Evolutionary conservation across 352 stramenopile genomes (phyloP).

Genomic region (Phytophthora citricola): DNA sequence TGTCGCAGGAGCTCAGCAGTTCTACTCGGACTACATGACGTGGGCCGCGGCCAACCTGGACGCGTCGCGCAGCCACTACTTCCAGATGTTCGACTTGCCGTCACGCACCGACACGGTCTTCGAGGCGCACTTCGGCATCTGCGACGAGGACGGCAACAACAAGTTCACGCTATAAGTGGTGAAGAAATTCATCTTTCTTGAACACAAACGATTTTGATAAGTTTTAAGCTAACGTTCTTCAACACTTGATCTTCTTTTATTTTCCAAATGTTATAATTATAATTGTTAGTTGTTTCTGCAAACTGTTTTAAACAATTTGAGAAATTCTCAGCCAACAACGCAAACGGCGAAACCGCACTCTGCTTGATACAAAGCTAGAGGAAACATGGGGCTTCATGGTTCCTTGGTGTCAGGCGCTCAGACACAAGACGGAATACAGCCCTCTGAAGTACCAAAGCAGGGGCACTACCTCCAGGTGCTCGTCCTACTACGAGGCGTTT

Average conservation of each 20-base stretch:
- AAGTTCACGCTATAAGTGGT: constrained; percentile 47
- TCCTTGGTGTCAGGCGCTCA: not conserved
- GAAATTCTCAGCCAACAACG: no score
- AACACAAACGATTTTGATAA: no score
- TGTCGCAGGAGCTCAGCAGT: constrained; percentile 44
- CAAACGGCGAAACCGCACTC: no score
- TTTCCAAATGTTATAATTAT: no score
- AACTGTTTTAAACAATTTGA: no score
- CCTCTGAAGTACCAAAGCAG: not conserved
- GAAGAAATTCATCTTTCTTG: no score
- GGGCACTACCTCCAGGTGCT: not conserved
- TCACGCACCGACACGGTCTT: constrained; percentile 45
- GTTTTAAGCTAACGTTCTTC: no score
- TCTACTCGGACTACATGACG: constrained; percentile 45
- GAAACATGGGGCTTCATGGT: not conserved
- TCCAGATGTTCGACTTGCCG: constrained; percentile 70
- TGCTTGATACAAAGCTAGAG: not conserved
- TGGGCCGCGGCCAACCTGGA: constrained; percentile 43
- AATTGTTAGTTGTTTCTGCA: no score
- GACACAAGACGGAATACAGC: not conserved
- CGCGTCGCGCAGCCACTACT: constrained; percentile 55
- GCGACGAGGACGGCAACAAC: constrained; percentile 35
- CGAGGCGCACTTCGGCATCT: constrained; percentile 60
- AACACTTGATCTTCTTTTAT: no score
- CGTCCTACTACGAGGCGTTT: not conserved